Percentiles rank a stretch among this genome's conserved stretches.
These are phyloP conservation scores for Xylaria curta DNA, from an alignment of 495 filamentous ascomycete genomes.

Conservation along the genomic window DNA sequence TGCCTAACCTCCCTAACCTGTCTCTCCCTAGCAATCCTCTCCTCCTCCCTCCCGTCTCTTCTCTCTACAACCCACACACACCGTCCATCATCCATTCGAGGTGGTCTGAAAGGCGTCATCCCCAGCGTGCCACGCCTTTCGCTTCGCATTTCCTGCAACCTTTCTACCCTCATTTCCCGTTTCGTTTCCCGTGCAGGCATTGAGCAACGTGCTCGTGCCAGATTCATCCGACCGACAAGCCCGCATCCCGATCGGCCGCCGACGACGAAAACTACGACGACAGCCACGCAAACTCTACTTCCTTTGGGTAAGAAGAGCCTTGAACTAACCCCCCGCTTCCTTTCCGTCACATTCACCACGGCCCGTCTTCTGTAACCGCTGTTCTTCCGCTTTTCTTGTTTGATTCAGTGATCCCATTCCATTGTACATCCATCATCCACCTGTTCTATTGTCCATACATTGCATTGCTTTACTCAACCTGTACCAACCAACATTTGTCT, in stretches of 20 bases:
- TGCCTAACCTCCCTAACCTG: constrained; percentile 10
- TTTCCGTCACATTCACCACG: not conserved
- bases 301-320: constrained; percentile 22
- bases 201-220: constrained; percentile 10
- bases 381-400: not conserved
- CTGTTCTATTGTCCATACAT: not conserved
- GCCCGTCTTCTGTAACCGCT: not conserved
- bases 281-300: not conserved
- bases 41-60: constrained; percentile 22
- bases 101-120: constrained; percentile 24
- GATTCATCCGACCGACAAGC: constrained; percentile 1
- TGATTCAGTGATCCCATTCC: not conserved
- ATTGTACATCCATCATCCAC: not conserved
- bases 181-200: not conserved
- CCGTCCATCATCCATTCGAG: constrained; percentile 11
- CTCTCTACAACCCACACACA: constrained; percentile 19
- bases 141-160: not conserved
- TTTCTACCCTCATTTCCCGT: not conserved
- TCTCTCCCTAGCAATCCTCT: constrained; percentile 7
- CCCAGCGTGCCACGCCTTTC: constrained; percentile 13
- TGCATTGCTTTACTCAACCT: not conserved
- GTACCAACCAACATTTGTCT: not conserved
- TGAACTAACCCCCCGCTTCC: constrained; percentile 11
- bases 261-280: constrained; percentile 9
- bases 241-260: constrained; percentile 6